Evolutionary conservation across 2,329 filamentous ascomycete species (phyloP), one percentile per base, ranked within the genome.

Genomic region (Ambrosiella cleistominuta): DNA sequence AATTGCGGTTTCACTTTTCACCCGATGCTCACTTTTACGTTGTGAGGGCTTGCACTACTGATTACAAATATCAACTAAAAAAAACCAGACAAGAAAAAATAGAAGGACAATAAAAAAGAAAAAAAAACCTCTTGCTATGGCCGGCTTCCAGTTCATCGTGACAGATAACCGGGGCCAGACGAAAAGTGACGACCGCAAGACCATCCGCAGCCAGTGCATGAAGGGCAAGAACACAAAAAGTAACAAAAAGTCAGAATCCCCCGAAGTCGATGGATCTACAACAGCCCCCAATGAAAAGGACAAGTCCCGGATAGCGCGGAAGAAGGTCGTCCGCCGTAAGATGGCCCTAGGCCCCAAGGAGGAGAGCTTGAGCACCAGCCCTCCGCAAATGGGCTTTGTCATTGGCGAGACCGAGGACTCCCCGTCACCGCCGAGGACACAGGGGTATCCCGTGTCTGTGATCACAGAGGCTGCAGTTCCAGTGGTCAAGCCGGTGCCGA

Each of bases 71-170:
- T 27, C 27, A 5, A 4, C 27, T 27, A 3, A 27, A 27, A 27
- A 27, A 27, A 27, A 27, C 27, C 27, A 27, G 27, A 27, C 27
- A 27, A 27, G 3, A 27, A 27, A 27, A 5, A 27, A 27, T 27
- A 27, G 27, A 27, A 27, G 27, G 19, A 19, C 19, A 19, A 19
- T 3, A 19, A 19, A 19, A 19, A 19, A 19, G 19, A 11, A 19
- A 19, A 17, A 50, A 7, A 15, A 36, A 40, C 35, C 47, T 39
- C 47, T 8, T 9, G 44, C n/a, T 15, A 60, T 60, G 59, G 49
- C 59, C 27, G 56, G 59, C 51, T 60, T 60, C 56, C 59, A 62
- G 42, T 62, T 62, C 59, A 62, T 61, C 44, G 54, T 62, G 54
- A 61, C 61, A 13, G 61, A 62, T 42, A 59, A 62, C 39, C 54